A percentile compares a stretch with the other conserved stretches of the same genome.
Evolutionary conservation across 2,329 filamentous ascomycete species (phyloP).

Genomic region (Monilinia laxa): DNA sequence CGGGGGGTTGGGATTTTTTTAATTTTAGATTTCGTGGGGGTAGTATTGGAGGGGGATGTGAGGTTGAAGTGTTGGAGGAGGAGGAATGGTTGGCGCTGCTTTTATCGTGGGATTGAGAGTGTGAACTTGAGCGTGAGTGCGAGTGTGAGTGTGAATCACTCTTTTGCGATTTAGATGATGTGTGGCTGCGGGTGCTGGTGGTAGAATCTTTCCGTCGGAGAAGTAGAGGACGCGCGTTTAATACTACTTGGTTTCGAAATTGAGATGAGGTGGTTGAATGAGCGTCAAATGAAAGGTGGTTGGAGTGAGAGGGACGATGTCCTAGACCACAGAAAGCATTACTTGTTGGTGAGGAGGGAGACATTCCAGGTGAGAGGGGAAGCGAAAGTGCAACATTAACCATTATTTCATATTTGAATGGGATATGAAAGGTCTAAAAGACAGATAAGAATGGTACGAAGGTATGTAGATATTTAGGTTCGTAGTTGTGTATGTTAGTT

Average conservation of each 20-base stretch:
- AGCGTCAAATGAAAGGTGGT: neutral
- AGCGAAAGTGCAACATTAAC: constrained; percentile 11
- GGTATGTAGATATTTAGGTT: neutral
- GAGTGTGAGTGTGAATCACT: neutral
- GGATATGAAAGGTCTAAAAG: no score
- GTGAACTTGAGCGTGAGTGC: no score
- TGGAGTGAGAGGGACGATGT: constrained; percentile 4
- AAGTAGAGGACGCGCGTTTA: neutral
- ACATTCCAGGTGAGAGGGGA: constrained; percentile 6
- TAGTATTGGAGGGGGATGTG: neutral
- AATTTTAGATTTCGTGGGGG: neutral
- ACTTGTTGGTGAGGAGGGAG: constrained; percentile 2
- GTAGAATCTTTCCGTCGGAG: neutral
- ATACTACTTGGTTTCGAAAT: neutral
- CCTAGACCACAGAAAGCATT: constrained; percentile 8
- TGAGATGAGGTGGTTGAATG: constrained; percentile 3
- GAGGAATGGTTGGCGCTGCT: neutral
- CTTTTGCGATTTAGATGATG: neutral
- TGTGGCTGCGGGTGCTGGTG: neutral
- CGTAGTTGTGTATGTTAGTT: neutral
- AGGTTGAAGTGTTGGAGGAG: neutral
- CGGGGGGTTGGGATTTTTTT: constrained; percentile 8
- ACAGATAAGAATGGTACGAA: neutral
- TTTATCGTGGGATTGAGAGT: neutral
- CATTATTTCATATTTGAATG: constrained; percentile 16